Evolutionary conservation across 2,329 filamentous ascomycete genomes (phyloP).

Genomic region (Pseudocercospora fijiensis): DNA sequence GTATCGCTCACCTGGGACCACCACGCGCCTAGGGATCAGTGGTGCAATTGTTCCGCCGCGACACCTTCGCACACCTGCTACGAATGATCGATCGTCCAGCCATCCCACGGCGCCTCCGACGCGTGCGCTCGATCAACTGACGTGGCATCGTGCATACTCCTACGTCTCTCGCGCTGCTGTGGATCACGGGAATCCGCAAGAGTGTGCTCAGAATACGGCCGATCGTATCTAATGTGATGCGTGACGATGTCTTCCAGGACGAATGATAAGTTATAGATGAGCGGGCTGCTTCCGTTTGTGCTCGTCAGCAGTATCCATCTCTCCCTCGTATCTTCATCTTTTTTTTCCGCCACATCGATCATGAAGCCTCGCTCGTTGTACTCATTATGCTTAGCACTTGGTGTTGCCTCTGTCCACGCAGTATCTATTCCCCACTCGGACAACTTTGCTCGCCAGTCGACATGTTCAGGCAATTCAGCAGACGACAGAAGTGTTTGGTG

Average conservation of each 20-base stretch:
- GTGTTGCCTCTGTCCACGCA: background rate
- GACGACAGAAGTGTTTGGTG: slow-evolving; percentile 34
- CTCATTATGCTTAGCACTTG: background rate
- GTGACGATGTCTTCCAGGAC: background rate
- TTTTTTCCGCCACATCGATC: background rate
- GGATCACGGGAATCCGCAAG: slow-evolving; percentile 7
- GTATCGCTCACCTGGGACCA: background rate
- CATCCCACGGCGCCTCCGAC: background rate
- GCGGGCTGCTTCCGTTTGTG: background rate
- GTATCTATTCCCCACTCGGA: slow-evolving; percentile 6
- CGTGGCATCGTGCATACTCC: slow-evolving; percentile 1
- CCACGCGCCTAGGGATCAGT: too few species aligned
- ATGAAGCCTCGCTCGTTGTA: background rate
- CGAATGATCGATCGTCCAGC: background rate
- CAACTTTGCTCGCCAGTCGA: slow-evolving; percentile 10
- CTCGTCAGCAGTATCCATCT: slow-evolving; percentile 7
- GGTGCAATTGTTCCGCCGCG: background rate
- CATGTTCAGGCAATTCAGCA: slow-evolving; percentile 36
- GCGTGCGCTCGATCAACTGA: slow-evolving; percentile 1
- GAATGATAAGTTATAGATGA: slow-evolving; percentile 8
- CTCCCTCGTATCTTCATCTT: background rate
- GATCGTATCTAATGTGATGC: background rate
- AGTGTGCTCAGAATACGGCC: background rate
- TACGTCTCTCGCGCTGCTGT: slow-evolving; percentile 5
- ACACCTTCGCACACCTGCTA: background rate